A percentile compares a stretch with the other conserved stretches of the same genome.
phyloP scores from a whole-genome alignment of 106 monocot species.

The Dendrobium officinale region DNA sequence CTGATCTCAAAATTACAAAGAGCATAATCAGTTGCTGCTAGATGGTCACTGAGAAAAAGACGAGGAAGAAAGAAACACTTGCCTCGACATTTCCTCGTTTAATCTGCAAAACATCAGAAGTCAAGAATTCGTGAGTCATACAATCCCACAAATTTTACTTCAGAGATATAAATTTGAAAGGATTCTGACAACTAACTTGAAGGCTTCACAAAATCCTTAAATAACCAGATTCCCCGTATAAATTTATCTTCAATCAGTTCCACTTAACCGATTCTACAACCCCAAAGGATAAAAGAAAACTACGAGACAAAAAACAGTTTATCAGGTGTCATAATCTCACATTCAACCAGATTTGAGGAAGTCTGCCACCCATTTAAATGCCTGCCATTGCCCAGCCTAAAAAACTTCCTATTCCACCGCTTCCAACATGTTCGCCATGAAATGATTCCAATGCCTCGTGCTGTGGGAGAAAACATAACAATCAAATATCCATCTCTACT shows the following conservation, averaged over 20 bases:
- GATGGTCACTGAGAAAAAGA: neutral
- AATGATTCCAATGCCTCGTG: neutral
- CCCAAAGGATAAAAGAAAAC: neutral
- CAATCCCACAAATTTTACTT: neutral
- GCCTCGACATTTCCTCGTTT: slow-evolving; percentile 71
- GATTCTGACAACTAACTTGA: neutral
- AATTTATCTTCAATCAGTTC: neutral
- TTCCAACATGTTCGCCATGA: slow-evolving; percentile 13
- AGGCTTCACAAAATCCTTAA: neutral
- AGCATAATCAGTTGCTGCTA: neutral
- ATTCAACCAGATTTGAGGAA: slow-evolving; percentile 70
- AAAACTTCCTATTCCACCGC: slow-evolving; percentile 42
- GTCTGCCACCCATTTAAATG: slow-evolving; percentile 82
- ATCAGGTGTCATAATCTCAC: neutral
- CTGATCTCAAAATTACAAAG: neutral
- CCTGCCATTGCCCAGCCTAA: slow-evolving; percentile 94
- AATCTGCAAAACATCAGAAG: slow-evolving; percentile 53
- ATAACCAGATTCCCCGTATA: neutral
- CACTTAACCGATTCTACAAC: neutral
- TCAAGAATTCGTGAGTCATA: slow-evolving; percentile 8
- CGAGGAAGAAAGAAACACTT: slow-evolving; percentile 20
- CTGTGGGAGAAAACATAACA: slow-evolving; percentile 15
- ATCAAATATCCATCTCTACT: neutral
- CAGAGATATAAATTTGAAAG: neutral
- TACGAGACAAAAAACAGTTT: neutral